Percentiles rank a stretch among this genome's conserved stretches.
phyloP scores from a whole-genome alignment of 2,329 filamentous ascomycete genomes.

The Colletotrichum gloeosporioides region DNA sequence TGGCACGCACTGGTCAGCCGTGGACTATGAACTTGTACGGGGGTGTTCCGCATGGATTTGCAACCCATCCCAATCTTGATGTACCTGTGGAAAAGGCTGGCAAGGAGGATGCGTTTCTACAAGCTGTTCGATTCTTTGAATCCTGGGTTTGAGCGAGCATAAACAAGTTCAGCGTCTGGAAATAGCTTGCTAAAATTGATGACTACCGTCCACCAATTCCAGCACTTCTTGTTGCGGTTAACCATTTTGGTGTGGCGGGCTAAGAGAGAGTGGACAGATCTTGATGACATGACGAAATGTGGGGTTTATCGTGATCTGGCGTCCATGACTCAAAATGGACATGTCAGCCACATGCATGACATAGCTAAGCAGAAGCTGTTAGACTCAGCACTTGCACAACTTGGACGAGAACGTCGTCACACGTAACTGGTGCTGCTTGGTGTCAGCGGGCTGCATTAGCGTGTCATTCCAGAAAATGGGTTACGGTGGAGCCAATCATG shows the following conservation, averaged over 20 bases:
- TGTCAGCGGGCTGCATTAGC: constrained; percentile 3
- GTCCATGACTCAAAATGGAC: too few species aligned
- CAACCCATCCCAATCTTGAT: constrained; percentile 66
- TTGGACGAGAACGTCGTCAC: not conserved
- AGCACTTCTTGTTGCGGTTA: fast-evolving
- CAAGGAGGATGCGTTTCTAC: constrained; percentile 79
- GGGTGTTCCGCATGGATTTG: constrained; percentile 75
- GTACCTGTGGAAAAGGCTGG: constrained; percentile 64
- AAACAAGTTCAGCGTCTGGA: not conserved
- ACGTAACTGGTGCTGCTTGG: not conserved
- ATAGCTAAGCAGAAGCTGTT: not conserved
- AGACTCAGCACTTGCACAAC: not conserved
- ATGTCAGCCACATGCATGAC: not conserved
- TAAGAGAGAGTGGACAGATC: not conserved
- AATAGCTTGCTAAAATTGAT: not conserved
- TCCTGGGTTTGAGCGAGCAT: constrained; percentile 37
- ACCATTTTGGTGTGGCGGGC: not conserved
- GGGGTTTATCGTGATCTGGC: not conserved
- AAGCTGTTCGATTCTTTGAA: constrained; percentile 79
- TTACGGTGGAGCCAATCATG: not conserved
- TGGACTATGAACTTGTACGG: constrained; percentile 57
- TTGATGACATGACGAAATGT: not conserved
- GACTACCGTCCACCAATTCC: not conserved
- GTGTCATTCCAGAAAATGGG: not conserved
- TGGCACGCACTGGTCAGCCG: not conserved